These are phyloP conservation scores for Prunus campanulata DNA, from an alignment of 306 rosid genomes.

Conservation along the genomic window DNA sequence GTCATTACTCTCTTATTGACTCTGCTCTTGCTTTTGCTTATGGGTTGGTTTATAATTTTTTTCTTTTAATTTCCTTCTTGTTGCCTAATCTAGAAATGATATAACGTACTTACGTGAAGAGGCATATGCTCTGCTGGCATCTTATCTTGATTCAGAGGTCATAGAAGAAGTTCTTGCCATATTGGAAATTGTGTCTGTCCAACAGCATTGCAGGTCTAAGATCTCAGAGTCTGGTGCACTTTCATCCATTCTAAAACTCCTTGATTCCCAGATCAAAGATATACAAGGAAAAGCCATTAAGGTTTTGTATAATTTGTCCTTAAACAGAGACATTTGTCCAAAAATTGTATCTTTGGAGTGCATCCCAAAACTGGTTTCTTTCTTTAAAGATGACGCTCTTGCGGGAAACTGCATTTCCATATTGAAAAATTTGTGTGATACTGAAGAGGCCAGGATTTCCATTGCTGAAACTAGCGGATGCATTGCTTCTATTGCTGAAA, in stretches of 20 bases:
- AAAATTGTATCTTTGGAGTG: constrained; percentile 45
- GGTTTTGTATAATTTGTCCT: constrained; percentile 54
- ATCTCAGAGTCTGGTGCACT: constrained; percentile 55
- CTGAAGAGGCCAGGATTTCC: constrained; percentile 49
- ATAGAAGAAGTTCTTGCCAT: constrained; percentile 58
- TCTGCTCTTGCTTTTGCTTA: constrained; percentile 8
- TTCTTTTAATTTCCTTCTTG: background rate
- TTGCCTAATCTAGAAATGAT: constrained; percentile 47
- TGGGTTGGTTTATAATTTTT: constrained; percentile 8
- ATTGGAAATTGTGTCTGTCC: constrained; percentile 64
- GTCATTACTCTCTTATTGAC: background rate
- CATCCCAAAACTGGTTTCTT: constrained; percentile 63
- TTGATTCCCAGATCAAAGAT: constrained; percentile 43
- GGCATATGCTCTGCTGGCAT: constrained; percentile 41
- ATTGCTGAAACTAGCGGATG: constrained; percentile 76
- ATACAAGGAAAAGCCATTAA: constrained; percentile 53
- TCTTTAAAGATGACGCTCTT: constrained; percentile 37
- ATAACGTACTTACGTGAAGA: constrained; percentile 43
- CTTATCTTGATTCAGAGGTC: constrained; percentile 58
- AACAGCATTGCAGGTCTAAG: constrained; percentile 32
- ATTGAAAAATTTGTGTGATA: constrained; percentile 58
- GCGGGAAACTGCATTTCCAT: constrained; percentile 50
- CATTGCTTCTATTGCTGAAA: constrained; percentile 53
- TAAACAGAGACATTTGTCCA: constrained; percentile 37
- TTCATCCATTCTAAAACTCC: constrained; percentile 41